Percentiles rank a stretch among this genome's conserved stretches.
Evolutionary conservation across 2,329 filamentous ascomycete genomes (phyloP).

Genomic region (Clathrospora elynae): DNA sequence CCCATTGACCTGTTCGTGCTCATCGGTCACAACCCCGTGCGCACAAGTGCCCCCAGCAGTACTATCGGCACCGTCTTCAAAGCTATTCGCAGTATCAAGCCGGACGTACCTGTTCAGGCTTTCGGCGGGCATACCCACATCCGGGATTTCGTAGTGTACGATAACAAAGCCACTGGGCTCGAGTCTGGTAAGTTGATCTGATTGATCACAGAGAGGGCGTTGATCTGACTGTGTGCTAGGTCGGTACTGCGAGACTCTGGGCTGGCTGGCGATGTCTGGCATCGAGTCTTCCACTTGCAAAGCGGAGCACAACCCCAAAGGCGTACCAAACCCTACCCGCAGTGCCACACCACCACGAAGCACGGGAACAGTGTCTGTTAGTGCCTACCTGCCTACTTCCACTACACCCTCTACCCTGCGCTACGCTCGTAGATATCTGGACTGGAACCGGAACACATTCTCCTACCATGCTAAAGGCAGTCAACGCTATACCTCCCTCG

Average conservation of each 20-base stretch:
- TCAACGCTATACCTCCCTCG: constrained; percentile 53
- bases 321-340: constrained; percentile 52
- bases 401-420: constrained; percentile 39
- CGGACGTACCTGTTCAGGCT: constrained; percentile 65
- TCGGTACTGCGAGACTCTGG: constrained; percentile 70
- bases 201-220: no score
- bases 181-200: constrained; percentile 60
- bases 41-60: constrained; percentile 52
- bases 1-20: constrained; percentile 68
- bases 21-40: constrained; percentile 66
- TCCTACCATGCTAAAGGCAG: constrained; percentile 64
- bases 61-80: constrained; percentile 59
- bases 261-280: constrained; percentile 68
- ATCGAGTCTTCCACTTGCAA: constrained; percentile 57
- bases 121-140: constrained; percentile 70
- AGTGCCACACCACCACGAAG: constrained; percentile 37
- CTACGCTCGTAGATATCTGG: constrained; percentile 67
- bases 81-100: constrained; percentile 62
- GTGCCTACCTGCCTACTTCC: constrained; percentile 44
- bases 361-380: constrained; percentile 33
- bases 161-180: constrained; percentile 64
- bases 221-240: constrained; percentile 31
- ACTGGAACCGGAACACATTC: constrained; percentile 71
- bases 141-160: constrained; percentile 68
- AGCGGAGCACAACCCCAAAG: constrained; percentile 46